phyloP scores from a whole-genome alignment of 371 early-diverging fungal genomes.

The Saksenaea oblongispora region DNA sequence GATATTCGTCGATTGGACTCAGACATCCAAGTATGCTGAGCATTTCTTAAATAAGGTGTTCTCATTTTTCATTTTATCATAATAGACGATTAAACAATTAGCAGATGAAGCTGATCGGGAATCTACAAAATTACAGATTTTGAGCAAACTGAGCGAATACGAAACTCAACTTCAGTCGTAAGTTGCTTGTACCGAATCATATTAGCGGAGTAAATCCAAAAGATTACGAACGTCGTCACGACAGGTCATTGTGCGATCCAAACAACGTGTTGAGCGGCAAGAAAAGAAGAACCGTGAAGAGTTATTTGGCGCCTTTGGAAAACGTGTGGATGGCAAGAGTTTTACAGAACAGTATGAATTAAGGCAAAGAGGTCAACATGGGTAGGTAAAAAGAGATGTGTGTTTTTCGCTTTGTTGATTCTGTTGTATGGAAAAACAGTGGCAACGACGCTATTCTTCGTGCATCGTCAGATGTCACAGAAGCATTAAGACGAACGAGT shows the following conservation, averaged over 20 bases:
- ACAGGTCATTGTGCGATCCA: slow-evolving; percentile 56
- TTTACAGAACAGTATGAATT: slow-evolving; percentile 45
- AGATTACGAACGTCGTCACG: slow-evolving; percentile 57
- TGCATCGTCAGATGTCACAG: slow-evolving; percentile 63
- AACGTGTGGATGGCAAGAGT: slow-evolving; percentile 21
- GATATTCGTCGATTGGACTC: slow-evolving; percentile 29
- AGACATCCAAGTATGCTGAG: slow-evolving; percentile 30
- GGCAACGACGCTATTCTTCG: slow-evolving; percentile 47
- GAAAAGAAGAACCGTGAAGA: slow-evolving; percentile 59
- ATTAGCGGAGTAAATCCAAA: slow-evolving; percentile 1
- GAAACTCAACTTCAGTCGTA: slow-evolving; percentile 64
- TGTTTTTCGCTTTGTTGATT: background rate
- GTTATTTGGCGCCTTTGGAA: slow-evolving; percentile 46
- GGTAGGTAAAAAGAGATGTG: slow-evolving; percentile 34
- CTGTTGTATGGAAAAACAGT: slow-evolving; percentile 9
- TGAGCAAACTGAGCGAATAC: slow-evolving; percentile 54
- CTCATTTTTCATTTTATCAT: background rate
- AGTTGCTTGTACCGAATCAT: slow-evolving; percentile 15
- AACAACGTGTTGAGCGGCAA: slow-evolving; percentile 56
- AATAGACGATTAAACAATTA: slow-evolving; percentile 50
- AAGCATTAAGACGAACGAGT: slow-evolving; percentile 65
- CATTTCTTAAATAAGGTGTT: background rate
- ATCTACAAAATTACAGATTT: slow-evolving; percentile 40
- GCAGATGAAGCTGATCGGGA: slow-evolving; percentile 68
- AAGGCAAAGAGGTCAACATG: slow-evolving; percentile 33